phyloP scores from a whole-genome alignment of 2,329 filamentous ascomycete genomes.

The Neopestalotiopsis clavispora region DNA sequence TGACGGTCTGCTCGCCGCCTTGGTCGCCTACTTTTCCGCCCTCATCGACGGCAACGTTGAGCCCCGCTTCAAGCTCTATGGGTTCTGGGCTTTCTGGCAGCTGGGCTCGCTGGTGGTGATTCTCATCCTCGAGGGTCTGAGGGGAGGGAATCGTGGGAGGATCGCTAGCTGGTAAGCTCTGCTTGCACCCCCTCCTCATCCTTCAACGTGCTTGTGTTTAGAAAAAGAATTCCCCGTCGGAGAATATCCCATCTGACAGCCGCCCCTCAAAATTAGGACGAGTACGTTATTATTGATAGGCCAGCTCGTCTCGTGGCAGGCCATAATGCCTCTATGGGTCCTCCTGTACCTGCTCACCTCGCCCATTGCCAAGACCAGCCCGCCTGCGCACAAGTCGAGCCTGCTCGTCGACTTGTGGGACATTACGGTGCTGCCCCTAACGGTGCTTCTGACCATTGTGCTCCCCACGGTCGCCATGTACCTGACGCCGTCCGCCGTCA shows the following conservation, averaged over 20 bases:
- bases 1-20: constrained; percentile 32
- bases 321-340: constrained; percentile 33
- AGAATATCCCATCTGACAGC: neutral
- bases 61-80: constrained; percentile 28
- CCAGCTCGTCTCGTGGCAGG: constrained; percentile 33
- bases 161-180: constrained; percentile 26
- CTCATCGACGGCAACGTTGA: constrained; percentile 31
- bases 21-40: constrained; percentile 30
- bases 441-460: constrained; percentile 31
- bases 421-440: constrained; percentile 32
- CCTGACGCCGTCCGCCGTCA: constrained; percentile 24
- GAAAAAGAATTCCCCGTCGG: too few relatives aligned
- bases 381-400: constrained; percentile 25
- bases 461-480: constrained; percentile 34
- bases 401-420: constrained; percentile 37
- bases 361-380: constrained; percentile 28
- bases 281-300: constrained; percentile 15
- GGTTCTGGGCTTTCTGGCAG: constrained; percentile 34
- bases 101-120: constrained; percentile 33
- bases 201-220: constrained; percentile 21
- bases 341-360: constrained; percentile 35
- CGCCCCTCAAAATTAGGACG: neutral
- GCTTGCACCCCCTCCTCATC: constrained; percentile 17
- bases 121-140: constrained; percentile 34
- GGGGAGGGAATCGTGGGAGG: constrained; percentile 32